Conservation (phyloP, 345 rosid species). For the Anastatica hierochuntica region DNA sequence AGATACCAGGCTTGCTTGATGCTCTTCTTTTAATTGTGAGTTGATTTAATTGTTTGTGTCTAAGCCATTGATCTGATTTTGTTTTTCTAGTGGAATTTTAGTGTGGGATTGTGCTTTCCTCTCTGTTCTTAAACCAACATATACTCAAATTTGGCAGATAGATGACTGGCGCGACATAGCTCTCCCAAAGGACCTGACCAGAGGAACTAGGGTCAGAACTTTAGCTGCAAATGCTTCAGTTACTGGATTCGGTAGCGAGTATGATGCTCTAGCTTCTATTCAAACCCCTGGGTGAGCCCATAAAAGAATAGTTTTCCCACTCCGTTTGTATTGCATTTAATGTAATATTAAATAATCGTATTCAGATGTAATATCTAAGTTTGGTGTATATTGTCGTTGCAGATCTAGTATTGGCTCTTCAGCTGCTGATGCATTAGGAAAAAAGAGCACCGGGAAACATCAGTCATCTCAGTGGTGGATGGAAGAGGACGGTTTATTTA, state of each 20-base stretch:
- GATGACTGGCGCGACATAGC: conserved; percentile 95
- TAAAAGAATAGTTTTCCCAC: background rate
- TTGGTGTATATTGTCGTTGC: conserved; percentile 12
- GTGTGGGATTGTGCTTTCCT: background rate
- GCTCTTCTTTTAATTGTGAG: conserved; percentile 88
- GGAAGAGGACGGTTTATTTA: conserved; percentile 85
- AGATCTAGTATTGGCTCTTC: conserved; percentile 41
- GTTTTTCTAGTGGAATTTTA: background rate
- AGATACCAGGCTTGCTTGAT: conserved; percentile 93
- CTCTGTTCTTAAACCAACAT: background rate
- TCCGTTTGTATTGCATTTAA: background rate
- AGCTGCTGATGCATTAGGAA: conserved; percentile 30
- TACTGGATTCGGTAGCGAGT: conserved; percentile 75
- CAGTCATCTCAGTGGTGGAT: conserved; percentile 74
- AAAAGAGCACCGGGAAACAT: conserved; percentile 39
- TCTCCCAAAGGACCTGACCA: conserved; percentile 54
- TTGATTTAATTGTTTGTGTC: background rate
- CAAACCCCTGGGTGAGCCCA: conserved; percentile 40
- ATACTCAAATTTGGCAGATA: conserved; percentile 39
- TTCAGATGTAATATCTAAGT: background rate
- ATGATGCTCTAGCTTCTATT: conserved; percentile 45
- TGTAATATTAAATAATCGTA: background rate
- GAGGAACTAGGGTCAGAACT: conserved; percentile 49
- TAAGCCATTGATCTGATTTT: background rate
- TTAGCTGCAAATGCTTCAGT: conserved; percentile 58